These are phyloP conservation scores for Solanum phureja DNA, from an alignment of 257 asterid species.

Conservation along the genomic window DNA sequence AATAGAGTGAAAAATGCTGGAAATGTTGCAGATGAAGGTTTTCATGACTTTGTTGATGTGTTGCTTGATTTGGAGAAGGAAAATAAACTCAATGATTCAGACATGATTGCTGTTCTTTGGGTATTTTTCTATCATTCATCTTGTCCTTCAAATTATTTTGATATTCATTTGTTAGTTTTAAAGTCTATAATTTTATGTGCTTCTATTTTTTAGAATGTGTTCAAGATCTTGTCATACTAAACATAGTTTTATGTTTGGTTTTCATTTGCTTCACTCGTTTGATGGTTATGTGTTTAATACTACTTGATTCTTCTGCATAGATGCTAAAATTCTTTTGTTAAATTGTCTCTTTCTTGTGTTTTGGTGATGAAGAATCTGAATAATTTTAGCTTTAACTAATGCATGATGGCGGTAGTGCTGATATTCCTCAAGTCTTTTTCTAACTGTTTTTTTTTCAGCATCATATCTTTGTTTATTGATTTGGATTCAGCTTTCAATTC, in stretches of 20 bases:
- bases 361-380: conserved; percentile 44
- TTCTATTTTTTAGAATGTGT: no score
- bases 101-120: conserved; percentile 84
- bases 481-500: neutral
- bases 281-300: neutral
- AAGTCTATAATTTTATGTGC: neutral
- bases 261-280: neutral
- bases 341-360: conserved; percentile 9
- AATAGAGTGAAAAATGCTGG: conserved; percentile 11
- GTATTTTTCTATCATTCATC: conserved; percentile 13
- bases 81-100: conserved; percentile 42
- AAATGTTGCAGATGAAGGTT: conserved; percentile 3
- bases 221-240: neutral
- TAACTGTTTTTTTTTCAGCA: no score
- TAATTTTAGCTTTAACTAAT: conserved; percentile 9
- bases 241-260: neutral
- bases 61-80: conserved; percentile 63
- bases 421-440: neutral
- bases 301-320: neutral
- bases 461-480: neutral
- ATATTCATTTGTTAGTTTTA: neutral
- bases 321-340: neutral
- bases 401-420: conserved; percentile 15
- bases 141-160: neutral
- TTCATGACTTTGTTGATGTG: conserved; percentile 62